Percentiles rank a stretch among this genome's conserved stretches.
Conservation (phyloP, 2,329 filamentous ascomycete species). For the Trichoderma guizhouense region DNA sequence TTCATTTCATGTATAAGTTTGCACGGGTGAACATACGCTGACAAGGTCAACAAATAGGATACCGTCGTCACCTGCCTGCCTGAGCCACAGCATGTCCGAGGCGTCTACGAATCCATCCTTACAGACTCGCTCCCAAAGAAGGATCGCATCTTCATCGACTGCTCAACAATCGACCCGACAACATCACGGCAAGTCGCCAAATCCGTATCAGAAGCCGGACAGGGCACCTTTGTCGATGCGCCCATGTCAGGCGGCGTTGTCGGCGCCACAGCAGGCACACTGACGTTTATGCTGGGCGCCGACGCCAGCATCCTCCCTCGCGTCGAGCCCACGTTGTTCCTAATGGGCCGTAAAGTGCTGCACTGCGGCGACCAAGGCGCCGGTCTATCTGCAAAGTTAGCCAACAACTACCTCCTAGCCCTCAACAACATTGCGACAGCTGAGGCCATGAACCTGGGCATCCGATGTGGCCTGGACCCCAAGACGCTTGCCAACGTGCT, state of each 20-base stretch:
- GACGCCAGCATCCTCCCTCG: constrained; percentile 57
- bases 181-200: constrained; percentile 77
- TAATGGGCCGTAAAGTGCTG: constrained; percentile 83
- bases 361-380: constrained; percentile 83
- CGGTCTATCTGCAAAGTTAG: constrained; percentile 86
- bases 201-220: constrained; percentile 58
- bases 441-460: constrained; percentile 64
- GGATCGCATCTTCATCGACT: constrained; percentile 85
- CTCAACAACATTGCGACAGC: constrained; percentile 80
- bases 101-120: constrained; percentile 76
- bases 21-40: constrained; percentile 34
- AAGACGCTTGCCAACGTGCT: constrained; percentile 76
- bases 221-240: constrained; percentile 83
- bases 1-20: neutral
- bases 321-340: constrained; percentile 65
- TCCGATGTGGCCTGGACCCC: constrained; percentile 57
- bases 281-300: constrained; percentile 94
- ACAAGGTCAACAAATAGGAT: constrained; percentile 53
- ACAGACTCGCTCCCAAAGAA: constrained; percentile 49
- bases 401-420: constrained; percentile 95
- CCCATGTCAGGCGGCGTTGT: constrained; percentile 97
- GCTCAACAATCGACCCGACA: constrained; percentile 90
- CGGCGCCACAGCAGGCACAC: constrained; percentile 77
- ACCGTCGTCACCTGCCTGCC: constrained; percentile 85
- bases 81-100: constrained; percentile 81